Evolutionary conservation across 805 yeast genomes (phyloP), one percentile per base, ranked within the genome.

Genomic region (Lachancea waltii): DNA sequence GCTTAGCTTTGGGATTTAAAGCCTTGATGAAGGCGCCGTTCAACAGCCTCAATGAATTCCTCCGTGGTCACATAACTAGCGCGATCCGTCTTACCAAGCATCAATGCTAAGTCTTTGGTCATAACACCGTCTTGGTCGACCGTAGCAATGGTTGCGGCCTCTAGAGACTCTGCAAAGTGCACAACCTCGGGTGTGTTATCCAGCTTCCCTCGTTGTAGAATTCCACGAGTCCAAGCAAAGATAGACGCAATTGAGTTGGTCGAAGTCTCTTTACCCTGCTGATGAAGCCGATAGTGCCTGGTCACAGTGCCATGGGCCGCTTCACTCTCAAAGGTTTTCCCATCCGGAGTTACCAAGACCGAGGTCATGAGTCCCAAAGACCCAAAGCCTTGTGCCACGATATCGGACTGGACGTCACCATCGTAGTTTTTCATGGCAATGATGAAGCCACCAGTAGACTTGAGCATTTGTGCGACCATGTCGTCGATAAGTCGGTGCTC

Each of bases 251-350:
- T 90, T 13, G 97, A 89, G 68, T 90, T 90, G 42, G 97, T 90
- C 5, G 96, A 85, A 14, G 97, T 90, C 68, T 89, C 97, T 63
- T 87, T 85, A 49, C 97, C 97, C 66, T 83, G 85, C 69, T 90
- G 97, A 66, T 85, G 86, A 67, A 81, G 92, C 70, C 97, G 83
- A 70, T 74, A 90, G 64, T 90, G 97, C 69, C 97, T 84, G 33
- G 97, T 90, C 52, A 90, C 97, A 10, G 97, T 90, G 41, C 97
- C 97, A 63, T 90, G 97, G n/a, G 97, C 97, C 43, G 97, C 97
- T 71, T 90, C 97, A 39, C 87, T 70, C 70, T 90, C 97, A 62
- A 85, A 89, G 10, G 95, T 81, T 69, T 84, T 85, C 18, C 97
- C 97, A 64, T 90, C 97, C 35, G 97, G 94, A n/a, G 97, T 79